A percentile compares a stretch with the other conserved stretches of the same genome.
Conservation (phyloP, 345 rosid species). For the Eucalyptus fibrosa region DNA sequence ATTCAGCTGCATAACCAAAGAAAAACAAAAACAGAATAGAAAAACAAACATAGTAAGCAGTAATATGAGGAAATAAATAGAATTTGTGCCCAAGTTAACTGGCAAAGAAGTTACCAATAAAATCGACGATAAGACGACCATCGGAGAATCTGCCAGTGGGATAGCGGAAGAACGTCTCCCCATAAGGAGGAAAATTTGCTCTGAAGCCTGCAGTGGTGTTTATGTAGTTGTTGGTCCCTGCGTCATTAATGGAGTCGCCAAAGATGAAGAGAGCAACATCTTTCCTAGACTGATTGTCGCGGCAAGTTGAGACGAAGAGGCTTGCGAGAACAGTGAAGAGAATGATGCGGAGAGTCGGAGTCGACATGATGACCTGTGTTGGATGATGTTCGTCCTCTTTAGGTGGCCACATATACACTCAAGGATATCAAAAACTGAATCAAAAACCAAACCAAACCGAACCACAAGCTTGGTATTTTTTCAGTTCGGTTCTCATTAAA, state of each 20-base stretch:
- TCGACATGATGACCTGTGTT: not conserved
- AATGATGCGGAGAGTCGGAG: not conserved
- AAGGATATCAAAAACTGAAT: too few relatives aligned
- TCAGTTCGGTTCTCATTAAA: too few relatives aligned
- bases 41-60: not conserved
- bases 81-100: not conserved
- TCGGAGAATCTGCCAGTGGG: conserved; percentile 14
- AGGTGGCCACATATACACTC: not conserved
- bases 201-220: not conserved
- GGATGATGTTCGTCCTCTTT: not conserved
- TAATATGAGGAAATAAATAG: not conserved
- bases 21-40: not conserved
- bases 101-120: not conserved
- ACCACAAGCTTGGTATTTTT: too few relatives aligned
- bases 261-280: conserved; percentile 7
- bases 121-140: conserved; percentile 12
- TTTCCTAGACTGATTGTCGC: not conserved
- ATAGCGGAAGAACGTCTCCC: conserved; percentile 5
- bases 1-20: not conserved
- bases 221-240: conserved; percentile 18
- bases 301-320: not conserved
- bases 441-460: too few relatives aligned
- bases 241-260: conserved; percentile 25
- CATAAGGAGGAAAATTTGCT: conserved; percentile 18
- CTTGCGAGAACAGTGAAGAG: not conserved